Percentiles rank a stretch among this genome's conserved stretches.
phyloP scores from a whole-genome alignment of 805 yeast genomes.

The Grigorovia jiainica region DNA sequence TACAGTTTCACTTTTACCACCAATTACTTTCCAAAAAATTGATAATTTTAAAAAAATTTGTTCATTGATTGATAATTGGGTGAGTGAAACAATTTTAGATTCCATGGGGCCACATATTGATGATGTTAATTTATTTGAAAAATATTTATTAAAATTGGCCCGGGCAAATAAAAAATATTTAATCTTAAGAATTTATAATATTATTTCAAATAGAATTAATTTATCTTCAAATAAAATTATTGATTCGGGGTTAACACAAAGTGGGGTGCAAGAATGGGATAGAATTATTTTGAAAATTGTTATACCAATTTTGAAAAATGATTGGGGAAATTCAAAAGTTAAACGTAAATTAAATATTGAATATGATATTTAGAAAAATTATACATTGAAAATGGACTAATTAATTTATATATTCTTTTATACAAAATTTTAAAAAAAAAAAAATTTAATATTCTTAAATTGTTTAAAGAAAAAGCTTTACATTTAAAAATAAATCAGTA shows the following conservation, averaged over 20 bases:
- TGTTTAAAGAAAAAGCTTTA: too few relatives aligned
- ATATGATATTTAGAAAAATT: slow-evolving; percentile 11
- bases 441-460: too few relatives aligned
- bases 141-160: slow-evolving; percentile 26
- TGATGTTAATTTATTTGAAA: slow-evolving; percentile 32
- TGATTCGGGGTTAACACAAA: neutral
- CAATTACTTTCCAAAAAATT: slow-evolving; percentile 29
- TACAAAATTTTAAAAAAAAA: too few relatives aligned
- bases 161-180: slow-evolving; percentile 21
- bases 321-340: slow-evolving; percentile 16
- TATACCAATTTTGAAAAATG: slow-evolving; percentile 21
- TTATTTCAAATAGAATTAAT: slow-evolving; percentile 16
- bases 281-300: slow-evolving; percentile 15
- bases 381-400: neutral
- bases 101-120: slow-evolving; percentile 32
- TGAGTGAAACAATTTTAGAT: slow-evolving; percentile 20
- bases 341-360: slow-evolving; percentile 18
- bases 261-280: slow-evolving; percentile 25
- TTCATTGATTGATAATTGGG: slow-evolving; percentile 31
- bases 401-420: neutral
- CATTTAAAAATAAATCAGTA: too few relatives aligned
- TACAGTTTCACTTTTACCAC: slow-evolving; percentile 17
- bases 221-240: slow-evolving; percentile 5
- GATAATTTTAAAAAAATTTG: slow-evolving; percentile 29
- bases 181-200: slow-evolving; percentile 15